Evolutionary conservation across 2,329 filamentous ascomycete genomes (phyloP), one percentile per base, ranked within the genome.

Genomic region (Claviceps paspali): DNA sequence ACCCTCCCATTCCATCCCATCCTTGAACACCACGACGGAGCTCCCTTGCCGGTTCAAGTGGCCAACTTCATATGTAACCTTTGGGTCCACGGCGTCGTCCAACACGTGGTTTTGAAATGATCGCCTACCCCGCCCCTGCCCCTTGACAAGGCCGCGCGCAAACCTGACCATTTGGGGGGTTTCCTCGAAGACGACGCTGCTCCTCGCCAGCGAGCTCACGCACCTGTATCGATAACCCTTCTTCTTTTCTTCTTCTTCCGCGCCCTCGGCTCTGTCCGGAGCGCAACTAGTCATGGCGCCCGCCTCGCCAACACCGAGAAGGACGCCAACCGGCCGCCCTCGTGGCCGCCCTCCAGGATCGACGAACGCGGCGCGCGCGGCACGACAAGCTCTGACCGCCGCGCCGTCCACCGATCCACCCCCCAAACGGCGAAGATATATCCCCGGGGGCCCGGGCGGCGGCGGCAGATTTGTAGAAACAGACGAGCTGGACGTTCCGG

Each of bases 401-500:
- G 53, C 50, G 14, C 44, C 51, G 32, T 50, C 57, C 29, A 64
- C 67, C 33, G 78, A 81, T 46, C 77, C 78, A 19, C 76, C 79
- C 10, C 67, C 67, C 1, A 86, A 85, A 60, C 74, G 73, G 52
- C 70, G 78, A 47, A 72, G 76, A 58, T 95, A 94, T 61, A 73
- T 92, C 33, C 84, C 88, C 24, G 86, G 86, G 33, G 86, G 85
- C 3, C 80, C 84, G 40, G 85, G 84, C 28, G 86, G 86, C 32
- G 85, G 86, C 40, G 85, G 86, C 15, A 69, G 86, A 52, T 93
- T 86, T 56, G 66, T 91, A 26, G 83, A 92, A 47, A 68, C 79
- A 39, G 74, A 84, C 40, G 71, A 72, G 36, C 63, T 69, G 41
- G 74, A 80, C 44, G 71, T 68, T 29, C 68, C 68, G 29, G 65